These are phyloP conservation scores for Cyberlindnera americana DNA, from an alignment of 805 yeast species.

Conservation along the genomic window DNA sequence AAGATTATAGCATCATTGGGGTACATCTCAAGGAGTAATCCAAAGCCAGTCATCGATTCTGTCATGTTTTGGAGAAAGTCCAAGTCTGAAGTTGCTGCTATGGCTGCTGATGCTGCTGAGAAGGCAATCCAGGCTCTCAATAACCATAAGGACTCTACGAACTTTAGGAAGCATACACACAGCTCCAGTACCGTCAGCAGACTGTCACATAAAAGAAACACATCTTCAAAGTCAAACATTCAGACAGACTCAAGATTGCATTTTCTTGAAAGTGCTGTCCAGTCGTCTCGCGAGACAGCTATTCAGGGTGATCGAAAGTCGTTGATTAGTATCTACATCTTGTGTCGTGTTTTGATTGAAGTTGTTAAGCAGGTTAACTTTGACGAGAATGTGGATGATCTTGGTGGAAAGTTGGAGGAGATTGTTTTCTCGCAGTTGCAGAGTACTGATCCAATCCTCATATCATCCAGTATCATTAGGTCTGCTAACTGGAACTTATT, in stretches of 20 bases:
- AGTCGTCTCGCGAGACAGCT: constrained; percentile 56
- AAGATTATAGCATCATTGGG: constrained; percentile 83
- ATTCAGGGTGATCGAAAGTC: constrained; percentile 85
- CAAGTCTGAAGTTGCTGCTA: constrained; percentile 79
- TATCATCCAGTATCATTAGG: constrained; percentile 67
- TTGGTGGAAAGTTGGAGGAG: constrained; percentile 83
- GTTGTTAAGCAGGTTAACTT: constrained; percentile 84
- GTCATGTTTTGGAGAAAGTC: constrained; percentile 98
- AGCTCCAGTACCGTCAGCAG: constrained; percentile 32
- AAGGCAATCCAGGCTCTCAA: constrained; percentile 31
- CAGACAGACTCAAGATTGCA: constrained; percentile 53
- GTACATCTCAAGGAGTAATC: constrained; percentile 82
- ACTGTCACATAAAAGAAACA: constrained; percentile 45
- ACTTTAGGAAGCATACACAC: constrained; percentile 28
- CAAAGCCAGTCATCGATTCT: constrained; percentile 94
- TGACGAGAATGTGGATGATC: constrained; percentile 70
- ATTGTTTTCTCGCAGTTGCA: constrained; percentile 87
- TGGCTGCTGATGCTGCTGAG: constrained; percentile 53
- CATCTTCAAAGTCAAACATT: constrained; percentile 42
- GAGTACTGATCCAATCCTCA: constrained; percentile 74
- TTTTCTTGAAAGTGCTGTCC: constrained; percentile 34
- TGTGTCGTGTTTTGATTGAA: constrained; percentile 89
- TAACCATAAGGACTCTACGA: constrained; percentile 30
- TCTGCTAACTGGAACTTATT: constrained; percentile 93
- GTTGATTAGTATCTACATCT: constrained; percentile 77